phyloP scores from a whole-genome alignment of 2,329 filamentous ascomycete species.

The Aspergillus sp. region DNA sequence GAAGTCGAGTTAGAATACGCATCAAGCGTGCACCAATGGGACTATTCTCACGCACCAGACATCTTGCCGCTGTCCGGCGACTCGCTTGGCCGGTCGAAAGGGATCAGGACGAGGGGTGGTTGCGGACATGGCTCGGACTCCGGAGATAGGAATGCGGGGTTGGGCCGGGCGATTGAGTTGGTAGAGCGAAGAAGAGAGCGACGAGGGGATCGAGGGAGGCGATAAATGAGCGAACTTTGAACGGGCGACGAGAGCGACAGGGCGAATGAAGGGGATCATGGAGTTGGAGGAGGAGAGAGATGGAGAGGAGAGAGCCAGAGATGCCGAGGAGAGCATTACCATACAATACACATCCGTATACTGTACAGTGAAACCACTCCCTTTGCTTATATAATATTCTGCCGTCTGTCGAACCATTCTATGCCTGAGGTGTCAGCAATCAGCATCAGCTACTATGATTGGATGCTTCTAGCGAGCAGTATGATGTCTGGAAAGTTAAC shows the following conservation, averaged over 20 bases:
- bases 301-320: conserved; percentile 1
- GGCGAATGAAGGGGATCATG: background rate
- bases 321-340: background rate
- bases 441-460: too few species aligned
- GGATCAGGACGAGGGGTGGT: conserved; percentile 29
- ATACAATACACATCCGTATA: background rate
- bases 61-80: conserved; percentile 44
- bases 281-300: conserved; percentile 2
- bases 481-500: too few species aligned
- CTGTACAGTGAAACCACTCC: background rate
- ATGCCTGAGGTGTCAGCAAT: too few species aligned
- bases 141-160: conserved; percentile 13
- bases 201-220: conserved; percentile 2
- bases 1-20: conserved; percentile 7
- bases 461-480: too few species aligned
- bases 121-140: conserved; percentile 30
- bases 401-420: too few species aligned
- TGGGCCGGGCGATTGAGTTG: conserved; percentile 4
- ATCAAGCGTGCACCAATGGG: background rate
- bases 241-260: conserved; percentile 1
- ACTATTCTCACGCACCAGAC: conserved; percentile 42
- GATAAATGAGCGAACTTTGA: background rate
- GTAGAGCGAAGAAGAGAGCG: conserved; percentile 3
- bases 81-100: conserved; percentile 39
- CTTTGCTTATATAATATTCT: too few species aligned